Percentiles rank a stretch among this genome's conserved stretches.
phyloP scores from a whole-genome alignment of 768 basidiomycete genomes.

The Zangia roseola region DNA sequence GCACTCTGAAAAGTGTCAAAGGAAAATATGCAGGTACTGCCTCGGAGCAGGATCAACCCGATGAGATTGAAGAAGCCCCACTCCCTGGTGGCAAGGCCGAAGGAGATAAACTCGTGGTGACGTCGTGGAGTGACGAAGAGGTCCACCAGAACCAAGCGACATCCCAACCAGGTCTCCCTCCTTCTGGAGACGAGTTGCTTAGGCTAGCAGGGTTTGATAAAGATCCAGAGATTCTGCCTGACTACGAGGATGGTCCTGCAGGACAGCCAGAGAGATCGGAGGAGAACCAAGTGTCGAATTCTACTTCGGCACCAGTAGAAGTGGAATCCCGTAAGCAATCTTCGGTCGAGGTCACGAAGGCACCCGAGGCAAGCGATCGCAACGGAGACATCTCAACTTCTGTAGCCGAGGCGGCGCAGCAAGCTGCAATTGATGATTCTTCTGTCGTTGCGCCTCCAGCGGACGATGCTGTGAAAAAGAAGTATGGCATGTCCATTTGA shows the following conservation, averaged over 20 bases:
- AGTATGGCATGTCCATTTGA: constrained; percentile 12
- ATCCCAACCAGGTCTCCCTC: constrained; percentile 18
- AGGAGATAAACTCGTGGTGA: constrained; percentile 6
- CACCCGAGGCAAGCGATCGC: not conserved
- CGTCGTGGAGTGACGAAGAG: constrained; percentile 23
- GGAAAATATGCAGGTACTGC: constrained; percentile 35
- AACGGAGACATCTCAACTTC: not conserved
- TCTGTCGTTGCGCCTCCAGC: not conserved
- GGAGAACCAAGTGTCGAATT: constrained; percentile 9
- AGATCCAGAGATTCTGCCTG: constrained; percentile 44
- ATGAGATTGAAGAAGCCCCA: constrained; percentile 19
- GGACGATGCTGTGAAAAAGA: constrained; percentile 27
- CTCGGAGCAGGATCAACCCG: constrained; percentile 15
- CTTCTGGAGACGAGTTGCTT: constrained; percentile 47
- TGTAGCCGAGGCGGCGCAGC: constrained; percentile 1
- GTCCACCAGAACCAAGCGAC: constrained; percentile 7
- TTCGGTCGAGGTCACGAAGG: constrained; percentile 1
- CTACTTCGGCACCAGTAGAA: not conserved
- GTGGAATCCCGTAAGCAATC: constrained; percentile 1
- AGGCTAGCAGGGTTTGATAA: constrained; percentile 47
- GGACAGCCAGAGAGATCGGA: constrained; percentile 8
- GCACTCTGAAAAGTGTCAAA: constrained; percentile 49
- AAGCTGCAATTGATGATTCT: constrained; percentile 9
- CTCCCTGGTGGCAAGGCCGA: not conserved
- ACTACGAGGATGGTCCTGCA: constrained; percentile 52